Evolutionary conservation across 306 rosid species (phyloP).

Genomic region (Potentilla sterilis): DNA sequence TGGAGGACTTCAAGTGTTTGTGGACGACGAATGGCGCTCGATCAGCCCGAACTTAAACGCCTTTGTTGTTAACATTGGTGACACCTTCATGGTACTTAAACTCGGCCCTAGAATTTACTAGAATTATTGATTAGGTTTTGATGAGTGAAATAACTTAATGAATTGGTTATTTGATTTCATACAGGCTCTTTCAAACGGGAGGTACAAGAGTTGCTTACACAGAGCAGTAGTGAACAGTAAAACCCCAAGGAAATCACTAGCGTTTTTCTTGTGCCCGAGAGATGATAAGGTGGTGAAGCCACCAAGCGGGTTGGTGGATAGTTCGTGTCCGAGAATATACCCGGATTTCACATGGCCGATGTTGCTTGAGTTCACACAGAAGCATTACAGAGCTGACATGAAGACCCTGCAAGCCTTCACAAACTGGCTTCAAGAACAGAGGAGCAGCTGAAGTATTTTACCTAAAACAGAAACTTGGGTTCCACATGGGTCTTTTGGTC

Average conservation of each 20-base stretch:
- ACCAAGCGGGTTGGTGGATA: constrained; percentile 68
- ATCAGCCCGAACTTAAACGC: constrained; percentile 74
- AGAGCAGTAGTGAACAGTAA: constrained; percentile 91
- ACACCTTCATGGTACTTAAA: constrained; percentile 81
- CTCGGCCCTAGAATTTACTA: background rate
- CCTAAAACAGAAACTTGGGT: background rate
- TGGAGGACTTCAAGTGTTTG: constrained; percentile 83
- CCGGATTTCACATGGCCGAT: constrained; percentile 98
- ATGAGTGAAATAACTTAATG: background rate
- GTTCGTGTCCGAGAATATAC: constrained; percentile 50
- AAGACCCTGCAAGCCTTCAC: constrained; percentile 77
- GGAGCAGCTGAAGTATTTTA: constrained; percentile 26
- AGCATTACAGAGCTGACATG: constrained; percentile 87
- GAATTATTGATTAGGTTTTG: background rate
- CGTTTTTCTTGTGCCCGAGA: constrained; percentile 88
- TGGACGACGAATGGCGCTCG: constrained; percentile 77
- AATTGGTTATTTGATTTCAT: background rate
- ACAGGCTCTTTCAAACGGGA: constrained; percentile 93
- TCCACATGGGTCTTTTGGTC: constrained; percentile 14
- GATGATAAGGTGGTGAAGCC: constrained; percentile 76
- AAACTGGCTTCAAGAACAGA: constrained; percentile 56
- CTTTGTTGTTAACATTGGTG: constrained; percentile 95
- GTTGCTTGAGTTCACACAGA: constrained; percentile 81
- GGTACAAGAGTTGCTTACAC: constrained; percentile 91
- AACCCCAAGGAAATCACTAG: constrained; percentile 77